phyloP scores from a whole-genome alignment of 2,329 filamentous ascomycete genomes.

The Alternaria novae-zelandiae region DNA sequence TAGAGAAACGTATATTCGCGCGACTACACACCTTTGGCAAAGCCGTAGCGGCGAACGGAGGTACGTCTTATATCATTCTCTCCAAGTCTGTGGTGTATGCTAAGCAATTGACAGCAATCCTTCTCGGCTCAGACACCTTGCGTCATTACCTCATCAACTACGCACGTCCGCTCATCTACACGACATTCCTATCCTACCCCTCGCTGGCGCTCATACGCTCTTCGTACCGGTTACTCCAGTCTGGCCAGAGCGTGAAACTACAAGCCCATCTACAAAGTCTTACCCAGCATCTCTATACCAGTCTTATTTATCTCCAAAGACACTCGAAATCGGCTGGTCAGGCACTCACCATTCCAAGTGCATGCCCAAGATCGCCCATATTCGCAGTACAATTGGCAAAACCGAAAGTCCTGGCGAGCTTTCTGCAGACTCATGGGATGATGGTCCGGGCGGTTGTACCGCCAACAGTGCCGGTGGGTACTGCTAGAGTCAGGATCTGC shows the following conservation, averaged over 20 bases:
- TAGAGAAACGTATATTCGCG: slow-evolving; percentile 64
- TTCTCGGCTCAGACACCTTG: slow-evolving; percentile 39
- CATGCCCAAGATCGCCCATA: slow-evolving; percentile 40
- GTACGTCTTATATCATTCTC: slow-evolving; percentile 52
- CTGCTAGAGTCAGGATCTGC: slow-evolving; percentile 49
- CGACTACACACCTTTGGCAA: slow-evolving; percentile 72
- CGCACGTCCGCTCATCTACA: slow-evolving; percentile 51
- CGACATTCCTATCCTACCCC: slow-evolving; percentile 52
- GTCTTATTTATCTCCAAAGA: slow-evolving; percentile 18
- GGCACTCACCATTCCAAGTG: slow-evolving; percentile 29
- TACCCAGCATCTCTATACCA: slow-evolving; percentile 27
- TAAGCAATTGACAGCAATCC: slow-evolving; percentile 29
- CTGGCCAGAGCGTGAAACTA: slow-evolving; percentile 27
- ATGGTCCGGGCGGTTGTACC: slow-evolving; percentile 48
- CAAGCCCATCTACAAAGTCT: slow-evolving; percentile 33
- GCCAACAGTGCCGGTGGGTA: slow-evolving; percentile 51
- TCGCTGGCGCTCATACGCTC: slow-evolving; percentile 50
- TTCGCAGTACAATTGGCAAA: slow-evolving; percentile 40
- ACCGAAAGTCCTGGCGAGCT: slow-evolving; percentile 36
- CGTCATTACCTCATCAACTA: slow-evolving; percentile 48
- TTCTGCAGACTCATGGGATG: slow-evolving; percentile 37
- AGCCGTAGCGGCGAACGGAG: slow-evolving; percentile 71
- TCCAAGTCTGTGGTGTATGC: background rate
- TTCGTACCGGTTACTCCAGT: slow-evolving; percentile 36
- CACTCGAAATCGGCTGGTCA: slow-evolving; percentile 14